Conservation (phyloP, 2,329 filamentous ascomycete species). For the Hysterium pulicare region DNA sequence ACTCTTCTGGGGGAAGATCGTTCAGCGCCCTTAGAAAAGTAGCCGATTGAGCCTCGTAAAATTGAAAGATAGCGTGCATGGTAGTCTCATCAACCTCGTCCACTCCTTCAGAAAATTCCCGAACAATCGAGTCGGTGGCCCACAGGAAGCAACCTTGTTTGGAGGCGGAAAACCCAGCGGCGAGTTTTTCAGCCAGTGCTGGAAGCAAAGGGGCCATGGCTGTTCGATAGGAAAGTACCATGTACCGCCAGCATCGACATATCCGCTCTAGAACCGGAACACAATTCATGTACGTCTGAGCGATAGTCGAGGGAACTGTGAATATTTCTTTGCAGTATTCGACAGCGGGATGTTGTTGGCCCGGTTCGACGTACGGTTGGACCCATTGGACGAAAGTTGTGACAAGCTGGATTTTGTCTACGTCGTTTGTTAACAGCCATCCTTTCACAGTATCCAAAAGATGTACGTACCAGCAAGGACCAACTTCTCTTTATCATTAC, state of each 20-base stretch:
- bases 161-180: constrained; percentile 77
- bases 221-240: constrained; percentile 92
- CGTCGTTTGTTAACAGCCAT: constrained; percentile 10
- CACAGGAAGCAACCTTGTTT: constrained; percentile 97
- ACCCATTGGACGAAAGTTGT: constrained; percentile 82
- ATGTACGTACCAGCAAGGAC: constrained; percentile 69
- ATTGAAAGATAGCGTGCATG: constrained; percentile 83
- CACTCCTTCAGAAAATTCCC: constrained; percentile 89
- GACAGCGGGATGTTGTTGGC: constrained; percentile 81
- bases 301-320: constrained; percentile 77
- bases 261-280: constrained; percentile 88
- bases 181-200: constrained; percentile 82
- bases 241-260: constrained; percentile 93
- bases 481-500: constrained; percentile 77
- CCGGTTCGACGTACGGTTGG: constrained; percentile 69
- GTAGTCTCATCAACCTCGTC: constrained; percentile 81
- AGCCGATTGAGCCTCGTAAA: constrained; percentile 90
- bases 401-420: constrained; percentile 86
- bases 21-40: constrained; percentile 87
- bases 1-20: constrained; percentile 71
- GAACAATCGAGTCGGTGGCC: constrained; percentile 91
- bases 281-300: constrained; percentile 83
- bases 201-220: constrained; percentile 83
- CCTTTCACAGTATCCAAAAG: neutral
- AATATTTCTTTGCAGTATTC: constrained; percentile 96